phyloP scores from a whole-genome alignment of 2,329 filamentous ascomycete genomes.

The Neonectria coccinea region DNA sequence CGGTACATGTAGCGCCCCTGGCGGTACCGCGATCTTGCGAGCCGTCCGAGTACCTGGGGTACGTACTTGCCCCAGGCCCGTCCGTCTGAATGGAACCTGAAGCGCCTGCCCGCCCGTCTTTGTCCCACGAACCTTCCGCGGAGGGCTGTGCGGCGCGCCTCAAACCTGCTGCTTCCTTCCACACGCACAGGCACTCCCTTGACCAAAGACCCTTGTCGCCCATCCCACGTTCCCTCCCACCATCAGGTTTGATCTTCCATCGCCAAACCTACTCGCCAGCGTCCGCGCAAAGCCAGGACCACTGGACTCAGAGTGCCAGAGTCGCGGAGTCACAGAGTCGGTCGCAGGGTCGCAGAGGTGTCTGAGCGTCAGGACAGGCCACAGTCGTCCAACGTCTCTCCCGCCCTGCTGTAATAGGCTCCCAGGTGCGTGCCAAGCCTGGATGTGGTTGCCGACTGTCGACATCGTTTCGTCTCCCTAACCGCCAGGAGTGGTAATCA shows the following conservation, averaged over 20 bases:
- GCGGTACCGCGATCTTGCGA: slow-evolving; percentile 25
- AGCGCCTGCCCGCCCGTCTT: slow-evolving; percentile 11
- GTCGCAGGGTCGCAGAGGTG: not conserved
- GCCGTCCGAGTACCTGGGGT: slow-evolving; percentile 26
- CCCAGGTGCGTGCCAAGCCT: slow-evolving; percentile 35
- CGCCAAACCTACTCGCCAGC: slow-evolving; percentile 2
- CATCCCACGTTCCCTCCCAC: slow-evolving; percentile 2
- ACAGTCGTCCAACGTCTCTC: not conserved
- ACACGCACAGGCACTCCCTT: slow-evolving; percentile 14
- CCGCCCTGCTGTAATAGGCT: not conserved
- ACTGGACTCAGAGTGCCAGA: not conserved
- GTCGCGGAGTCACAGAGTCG: not conserved
- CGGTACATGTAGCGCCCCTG: slow-evolving; percentile 27
- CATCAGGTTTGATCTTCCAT: not conserved
- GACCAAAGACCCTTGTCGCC: slow-evolving; percentile 8
- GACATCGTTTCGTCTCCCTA: slow-evolving; percentile 5
- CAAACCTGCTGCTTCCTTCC: slow-evolving; percentile 13
- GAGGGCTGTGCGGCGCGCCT: slow-evolving; percentile 27
- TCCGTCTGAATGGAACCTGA: not conserved
- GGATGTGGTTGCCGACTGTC: not conserved
- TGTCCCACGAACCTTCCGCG: slow-evolving; percentile 27
- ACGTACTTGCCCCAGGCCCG: slow-evolving; percentile 5
- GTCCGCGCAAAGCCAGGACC: not conserved
- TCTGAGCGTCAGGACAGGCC: slow-evolving; percentile 1
- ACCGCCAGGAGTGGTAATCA: slow-evolving; percentile 43